Conservation (phyloP, 441 rosid species). For the Populus hybrid region DNA sequence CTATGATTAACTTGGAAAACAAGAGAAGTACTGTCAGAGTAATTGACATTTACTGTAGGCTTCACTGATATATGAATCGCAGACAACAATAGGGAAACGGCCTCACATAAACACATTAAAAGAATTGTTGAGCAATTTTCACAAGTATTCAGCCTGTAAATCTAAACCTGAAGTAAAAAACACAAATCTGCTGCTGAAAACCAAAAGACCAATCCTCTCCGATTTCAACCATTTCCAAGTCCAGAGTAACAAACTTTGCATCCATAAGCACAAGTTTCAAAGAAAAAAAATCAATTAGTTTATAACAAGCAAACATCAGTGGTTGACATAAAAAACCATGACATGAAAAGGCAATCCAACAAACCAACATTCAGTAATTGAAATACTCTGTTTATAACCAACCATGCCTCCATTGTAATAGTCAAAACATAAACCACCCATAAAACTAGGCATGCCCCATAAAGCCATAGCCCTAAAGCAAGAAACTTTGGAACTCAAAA, state of each 20-base stretch:
- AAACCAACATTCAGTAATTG: neutral
- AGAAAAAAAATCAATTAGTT: neutral
- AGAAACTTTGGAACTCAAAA: neutral
- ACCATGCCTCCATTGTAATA: neutral
- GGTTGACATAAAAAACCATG: neutral
- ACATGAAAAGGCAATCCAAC: neutral
- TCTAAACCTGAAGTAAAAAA: neutral
- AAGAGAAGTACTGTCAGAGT: neutral
- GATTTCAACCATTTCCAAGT: neutral
- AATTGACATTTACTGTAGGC: neutral
- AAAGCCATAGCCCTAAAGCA: neutral
- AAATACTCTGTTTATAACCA: neutral
- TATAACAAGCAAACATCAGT: neutral
- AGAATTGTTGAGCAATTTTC: neutral
- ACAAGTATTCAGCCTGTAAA: neutral
- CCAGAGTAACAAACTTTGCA: neutral
- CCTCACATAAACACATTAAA: neutral
- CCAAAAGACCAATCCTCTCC: neutral
- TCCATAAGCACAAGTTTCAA: neutral
- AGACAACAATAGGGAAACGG: neutral
- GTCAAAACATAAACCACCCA: neutral
- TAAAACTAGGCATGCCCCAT: neutral
- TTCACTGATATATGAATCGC: neutral
- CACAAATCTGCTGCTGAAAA: neutral
- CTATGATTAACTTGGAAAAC: neutral